Base-by-base conservation (phyloP, 2,329 filamentous ascomycete species). In the Aspergillus sp. region DNA sequence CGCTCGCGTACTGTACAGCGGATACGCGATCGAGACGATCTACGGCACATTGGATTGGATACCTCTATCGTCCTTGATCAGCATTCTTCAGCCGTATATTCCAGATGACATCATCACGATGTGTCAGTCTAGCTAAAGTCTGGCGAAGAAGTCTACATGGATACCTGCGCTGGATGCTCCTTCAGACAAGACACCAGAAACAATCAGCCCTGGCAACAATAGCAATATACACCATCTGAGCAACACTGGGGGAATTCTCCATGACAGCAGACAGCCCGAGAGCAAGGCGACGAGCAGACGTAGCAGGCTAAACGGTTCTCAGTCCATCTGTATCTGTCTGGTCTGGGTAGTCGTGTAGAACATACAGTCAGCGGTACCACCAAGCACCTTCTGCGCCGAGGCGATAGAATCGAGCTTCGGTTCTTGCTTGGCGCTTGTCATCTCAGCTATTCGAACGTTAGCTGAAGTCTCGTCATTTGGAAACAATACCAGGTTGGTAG, bases 1-100 rank as follows among this genome's bases (percentile, higher is more conserved):
- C 52, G 70, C 67, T 4, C 68, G 72, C 1, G 71, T 74, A 2
- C 30, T 75, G 12, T 74, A 75, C 47, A 74, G 72, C 25, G 71
- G 72, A 10, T 66, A 68, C 3, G 64, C 71, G 1, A 58, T 75
- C 4, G 58, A 71, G 52, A 74, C 68, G 1, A 66, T 74, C 1
- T 70, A 74, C 19, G 72, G 72, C 0, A 56, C 60, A 1, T 59
- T 75, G 30, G 72, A 74, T 13, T 75, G 72, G 72, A 59, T 74
- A 15, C 60, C 67, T 1, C 57, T 75, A 12, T 60, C 64, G 0
- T 30, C 48, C 10, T 55, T 75, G 19, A 66, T 72, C 21, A 52
- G 66, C n/a, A 75, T 74, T 17, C 32, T 75, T 23, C 65, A 47
- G 2, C 63, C 65, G 0, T 74, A 68, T 47, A 62, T 74, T 6